These are phyloP conservation scores for Candida vartiovaarae DNA, from an alignment of 805 yeast species.

Conservation along the genomic window DNA sequence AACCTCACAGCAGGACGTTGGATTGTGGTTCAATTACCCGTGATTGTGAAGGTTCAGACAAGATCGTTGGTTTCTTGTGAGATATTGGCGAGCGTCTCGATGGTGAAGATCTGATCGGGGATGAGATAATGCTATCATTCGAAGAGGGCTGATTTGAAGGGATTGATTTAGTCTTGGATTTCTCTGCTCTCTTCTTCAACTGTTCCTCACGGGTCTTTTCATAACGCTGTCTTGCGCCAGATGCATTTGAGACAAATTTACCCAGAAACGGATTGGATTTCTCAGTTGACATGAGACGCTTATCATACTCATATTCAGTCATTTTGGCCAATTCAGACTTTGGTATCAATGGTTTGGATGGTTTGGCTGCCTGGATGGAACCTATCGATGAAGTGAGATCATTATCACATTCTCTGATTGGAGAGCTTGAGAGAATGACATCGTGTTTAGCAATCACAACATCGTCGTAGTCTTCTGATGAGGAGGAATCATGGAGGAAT, in stretches of 20 bases:
- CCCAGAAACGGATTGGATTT: slow-evolving; percentile 3
- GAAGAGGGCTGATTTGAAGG: neutral
- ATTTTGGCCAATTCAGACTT: neutral
- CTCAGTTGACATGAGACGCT: neutral
- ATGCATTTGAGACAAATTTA: slow-evolving; percentile 1
- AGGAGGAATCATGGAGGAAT: too few species aligned
- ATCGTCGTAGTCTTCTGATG: neutral
- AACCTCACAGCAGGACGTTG: neutral
- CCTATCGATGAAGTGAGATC: slow-evolving; percentile 6
- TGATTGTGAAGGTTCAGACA: neutral
- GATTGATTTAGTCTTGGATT: neutral
- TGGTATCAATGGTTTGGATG: slow-evolving; percentile 1
- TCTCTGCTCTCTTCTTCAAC: neutral
- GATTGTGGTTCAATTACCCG: neutral
- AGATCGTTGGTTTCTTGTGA: neutral
- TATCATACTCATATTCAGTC: slow-evolving; percentile 2
- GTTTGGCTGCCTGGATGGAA: slow-evolving; percentile 1
- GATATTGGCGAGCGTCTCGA: neutral
- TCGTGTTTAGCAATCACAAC: slow-evolving; percentile 1
- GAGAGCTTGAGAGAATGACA: slow-evolving; percentile 8
- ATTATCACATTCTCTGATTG: neutral
- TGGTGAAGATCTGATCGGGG: neutral
- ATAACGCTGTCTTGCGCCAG: neutral
- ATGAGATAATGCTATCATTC: neutral
- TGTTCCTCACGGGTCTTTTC: slow-evolving; percentile 1